These are phyloP conservation scores for Blastobotrys raffinosifermentans DNA, from an alignment of 1,139 yeast genomes.

Conservation along the genomic window DNA sequence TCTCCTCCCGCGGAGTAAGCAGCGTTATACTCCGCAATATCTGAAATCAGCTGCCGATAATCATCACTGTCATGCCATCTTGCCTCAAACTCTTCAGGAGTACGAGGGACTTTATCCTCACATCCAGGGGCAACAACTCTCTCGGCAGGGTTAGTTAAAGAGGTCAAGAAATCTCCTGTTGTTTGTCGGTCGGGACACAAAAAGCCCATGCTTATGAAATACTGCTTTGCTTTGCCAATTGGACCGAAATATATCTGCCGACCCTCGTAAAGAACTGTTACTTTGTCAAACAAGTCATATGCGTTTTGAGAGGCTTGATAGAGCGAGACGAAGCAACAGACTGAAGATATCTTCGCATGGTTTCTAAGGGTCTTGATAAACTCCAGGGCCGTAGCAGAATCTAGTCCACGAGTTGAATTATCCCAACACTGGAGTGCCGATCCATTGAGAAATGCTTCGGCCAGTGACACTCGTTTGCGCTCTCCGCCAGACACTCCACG, in stretches of 20 bases:
- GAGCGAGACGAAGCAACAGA: conserved; percentile 67
- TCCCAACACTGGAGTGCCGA: conserved; percentile 68
- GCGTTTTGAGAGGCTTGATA: conserved; percentile 81
- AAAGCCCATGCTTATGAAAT: conserved; percentile 63
- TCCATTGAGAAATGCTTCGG: conserved; percentile 58
- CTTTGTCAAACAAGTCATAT: conserved; percentile 69
- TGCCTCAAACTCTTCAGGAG: conserved; percentile 61
- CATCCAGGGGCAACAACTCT: conserved; percentile 50
- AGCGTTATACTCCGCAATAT: conserved; percentile 37
- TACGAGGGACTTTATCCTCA: conserved; percentile 59
- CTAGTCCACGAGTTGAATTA: conserved; percentile 70
- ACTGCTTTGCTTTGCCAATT: conserved; percentile 50
- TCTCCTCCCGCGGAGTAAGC: conserved; percentile 24
- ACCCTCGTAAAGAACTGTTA: conserved; percentile 66
- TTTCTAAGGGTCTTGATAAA: conserved; percentile 63
- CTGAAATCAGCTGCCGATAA: conserved; percentile 35
- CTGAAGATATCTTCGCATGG: conserved; percentile 51
- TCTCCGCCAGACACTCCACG: conserved; percentile 87
- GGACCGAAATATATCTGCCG: conserved; percentile 72
- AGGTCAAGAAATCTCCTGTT: conserved; percentile 78
- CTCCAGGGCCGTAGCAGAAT: conserved; percentile 72
- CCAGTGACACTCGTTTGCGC: conserved; percentile 74
- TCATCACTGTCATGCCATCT: conserved; percentile 61
- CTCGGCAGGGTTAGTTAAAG: conserved; percentile 69
- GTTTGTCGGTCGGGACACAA: conserved; percentile 71